Percentiles rank a stretch among this genome's conserved stretches.
Evolutionary conservation across 768 basidiomycete species (phyloP).

Genomic region (Tulasnella sp.): DNA sequence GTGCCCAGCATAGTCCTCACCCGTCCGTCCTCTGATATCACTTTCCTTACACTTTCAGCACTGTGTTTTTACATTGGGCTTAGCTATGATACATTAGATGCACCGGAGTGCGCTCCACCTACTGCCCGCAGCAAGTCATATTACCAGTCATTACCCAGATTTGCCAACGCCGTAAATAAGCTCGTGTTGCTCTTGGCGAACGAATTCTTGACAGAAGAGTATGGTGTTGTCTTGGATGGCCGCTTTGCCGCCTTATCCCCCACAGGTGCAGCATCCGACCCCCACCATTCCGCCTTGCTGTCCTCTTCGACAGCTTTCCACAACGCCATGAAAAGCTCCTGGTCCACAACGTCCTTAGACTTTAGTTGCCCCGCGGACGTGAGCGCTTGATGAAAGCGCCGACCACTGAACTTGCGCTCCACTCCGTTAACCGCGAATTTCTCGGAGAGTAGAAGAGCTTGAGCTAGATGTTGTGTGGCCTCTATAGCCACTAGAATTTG

Average conservation of each 20-base stretch:
- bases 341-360: neutral
- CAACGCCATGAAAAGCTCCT: neutral
- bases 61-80: conserved; percentile 4
- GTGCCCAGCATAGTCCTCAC: no score
- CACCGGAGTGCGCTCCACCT: neutral
- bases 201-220: neutral
- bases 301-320: conserved; percentile 16
- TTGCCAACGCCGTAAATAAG: conserved; percentile 1
- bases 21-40: neutral
- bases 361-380: neutral
- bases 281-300: conserved; percentile 16
- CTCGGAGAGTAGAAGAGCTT: conserved; percentile 12
- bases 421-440: neutral
- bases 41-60: neutral
- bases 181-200: neutral
- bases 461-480: conserved; percentile 8
- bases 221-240: neutral
- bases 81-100: conserved; percentile 1
- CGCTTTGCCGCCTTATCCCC: conserved; percentile 3
- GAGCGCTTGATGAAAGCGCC: conserved; percentile 6
- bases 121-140: neutral
- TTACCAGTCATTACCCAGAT: neutral
- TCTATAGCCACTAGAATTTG: conserved; percentile 19
- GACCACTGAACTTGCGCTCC: conserved; percentile 17
- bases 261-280: conserved; percentile 4